phyloP scores from a whole-genome alignment of 257 asterid species.

The Solanum appendiculatum region DNA sequence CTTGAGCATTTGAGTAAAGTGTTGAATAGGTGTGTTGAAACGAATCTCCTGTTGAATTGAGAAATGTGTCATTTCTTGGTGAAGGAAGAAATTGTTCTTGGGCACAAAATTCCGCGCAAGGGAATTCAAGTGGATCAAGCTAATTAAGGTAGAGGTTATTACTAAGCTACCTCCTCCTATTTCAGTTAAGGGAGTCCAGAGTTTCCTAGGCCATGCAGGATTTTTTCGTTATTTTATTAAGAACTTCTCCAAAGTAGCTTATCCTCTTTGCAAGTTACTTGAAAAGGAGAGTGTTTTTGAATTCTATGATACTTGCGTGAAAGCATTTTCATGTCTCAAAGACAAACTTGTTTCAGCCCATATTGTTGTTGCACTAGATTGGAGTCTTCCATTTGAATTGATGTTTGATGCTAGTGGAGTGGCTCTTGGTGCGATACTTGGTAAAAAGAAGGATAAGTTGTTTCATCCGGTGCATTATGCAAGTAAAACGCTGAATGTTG shows the following conservation, averaged over 20 bases:
- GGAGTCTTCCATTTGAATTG: background rate
- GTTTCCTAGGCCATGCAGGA: background rate
- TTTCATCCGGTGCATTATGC: background rate
- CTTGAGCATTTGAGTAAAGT: background rate
- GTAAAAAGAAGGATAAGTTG: background rate
- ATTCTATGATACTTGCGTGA: background rate
- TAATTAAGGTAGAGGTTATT: background rate
- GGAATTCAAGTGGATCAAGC: background rate
- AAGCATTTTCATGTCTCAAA: background rate
- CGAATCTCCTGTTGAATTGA: background rate
- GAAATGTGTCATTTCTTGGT: background rate
- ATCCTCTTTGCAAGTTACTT: background rate
- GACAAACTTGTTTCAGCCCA: background rate
- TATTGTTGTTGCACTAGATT: background rate
- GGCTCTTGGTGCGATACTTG: background rate
- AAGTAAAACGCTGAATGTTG: background rate
- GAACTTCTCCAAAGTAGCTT: too few relatives aligned
- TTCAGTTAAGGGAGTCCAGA: background rate
- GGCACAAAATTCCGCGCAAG: background rate
- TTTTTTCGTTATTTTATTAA: too few relatives aligned
- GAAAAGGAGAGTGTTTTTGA: background rate
- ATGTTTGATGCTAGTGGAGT: background rate
- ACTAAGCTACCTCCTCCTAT: background rate
- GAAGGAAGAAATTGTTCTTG: background rate
- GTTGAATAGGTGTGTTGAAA: background rate